phyloP scores from a whole-genome alignment of 495 filamentous ascomycete genomes.

The Tirmania nivea region DNA sequence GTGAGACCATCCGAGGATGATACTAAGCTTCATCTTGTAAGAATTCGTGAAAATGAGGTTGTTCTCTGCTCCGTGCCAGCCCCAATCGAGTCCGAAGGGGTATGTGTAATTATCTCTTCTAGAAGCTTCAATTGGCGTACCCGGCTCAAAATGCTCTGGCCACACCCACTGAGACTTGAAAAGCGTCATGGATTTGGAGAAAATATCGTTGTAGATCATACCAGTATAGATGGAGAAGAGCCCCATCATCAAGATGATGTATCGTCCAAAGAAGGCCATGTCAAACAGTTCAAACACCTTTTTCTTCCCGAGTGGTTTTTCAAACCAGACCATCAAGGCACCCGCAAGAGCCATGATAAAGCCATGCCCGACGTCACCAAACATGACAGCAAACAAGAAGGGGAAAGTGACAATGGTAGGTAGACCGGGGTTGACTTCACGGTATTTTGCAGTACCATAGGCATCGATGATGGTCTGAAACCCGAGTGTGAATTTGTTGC shows the following conservation, averaged over 20 bases:
- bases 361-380: constrained; percentile 89
- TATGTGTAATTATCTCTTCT: constrained; percentile 52
- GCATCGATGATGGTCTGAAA: constrained; percentile 99
- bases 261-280: constrained; percentile 97
- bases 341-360: constrained; percentile 62
- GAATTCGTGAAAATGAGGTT: constrained; percentile 85
- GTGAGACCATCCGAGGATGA: constrained; percentile 85
- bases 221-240: constrained; percentile 92
- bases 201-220: constrained; percentile 92
- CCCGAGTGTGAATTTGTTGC: constrained; percentile 90
- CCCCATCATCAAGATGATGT: constrained; percentile 97
- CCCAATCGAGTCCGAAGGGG: constrained; percentile 85
- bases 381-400: constrained; percentile 98
- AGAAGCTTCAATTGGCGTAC: constrained; percentile 36
- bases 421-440: constrained; percentile 87
- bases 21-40: constrained; percentile 99
- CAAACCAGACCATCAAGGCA: constrained; percentile 80
- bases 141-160: constrained; percentile 41
- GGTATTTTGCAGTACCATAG: constrained; percentile 91
- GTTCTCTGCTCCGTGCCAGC: constrained; percentile 90
- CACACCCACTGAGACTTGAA: constrained; percentile 82
- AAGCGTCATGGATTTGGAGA: constrained; percentile 73
- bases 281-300: constrained; percentile 86
- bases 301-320: constrained; percentile 59
- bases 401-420: constrained; percentile 93